Evolutionary conservation across 2,329 filamentous ascomycete species (phyloP).

Genomic region (Beauveria varroae): DNA sequence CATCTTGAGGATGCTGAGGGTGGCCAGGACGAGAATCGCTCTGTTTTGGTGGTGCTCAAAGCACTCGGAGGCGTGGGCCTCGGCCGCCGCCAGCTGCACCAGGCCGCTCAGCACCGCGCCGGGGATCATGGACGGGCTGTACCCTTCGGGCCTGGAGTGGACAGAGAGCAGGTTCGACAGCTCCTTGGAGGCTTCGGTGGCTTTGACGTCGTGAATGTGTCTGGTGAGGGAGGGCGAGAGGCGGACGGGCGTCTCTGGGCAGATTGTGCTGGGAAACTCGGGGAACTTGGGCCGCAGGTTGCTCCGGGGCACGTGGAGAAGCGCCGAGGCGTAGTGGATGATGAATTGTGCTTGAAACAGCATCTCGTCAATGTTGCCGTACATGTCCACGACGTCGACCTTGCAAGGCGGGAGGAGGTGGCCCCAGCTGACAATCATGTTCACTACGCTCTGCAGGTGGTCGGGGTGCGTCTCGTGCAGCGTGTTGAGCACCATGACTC

Average conservation of each 20-base stretch:
- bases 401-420: neutral
- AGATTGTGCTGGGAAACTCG: neutral
- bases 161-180: neutral
- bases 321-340: neutral
- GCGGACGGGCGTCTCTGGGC: neutral
- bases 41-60: constrained; percentile 2
- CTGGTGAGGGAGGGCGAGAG: neutral
- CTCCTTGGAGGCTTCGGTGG: neutral
- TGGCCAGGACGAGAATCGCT: neutral
- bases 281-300: neutral
- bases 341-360: neutral
- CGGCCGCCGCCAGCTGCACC: neutral
- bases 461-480: neutral
- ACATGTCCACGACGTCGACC: neutral
- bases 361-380: constrained; percentile 6
- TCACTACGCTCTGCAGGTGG: constrained; percentile 2
- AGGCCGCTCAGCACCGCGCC: neutral
- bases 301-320: neutral
- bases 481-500: constrained; percentile 5
- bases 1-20: neutral
- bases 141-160: neutral
- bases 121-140: neutral
- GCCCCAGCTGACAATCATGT: constrained; percentile 3
- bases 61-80: neutral
- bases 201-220: neutral